These are phyloP conservation scores for Alternaria gaisen DNA, from an alignment of 2,329 filamentous ascomycete genomes.

Conservation along the genomic window DNA sequence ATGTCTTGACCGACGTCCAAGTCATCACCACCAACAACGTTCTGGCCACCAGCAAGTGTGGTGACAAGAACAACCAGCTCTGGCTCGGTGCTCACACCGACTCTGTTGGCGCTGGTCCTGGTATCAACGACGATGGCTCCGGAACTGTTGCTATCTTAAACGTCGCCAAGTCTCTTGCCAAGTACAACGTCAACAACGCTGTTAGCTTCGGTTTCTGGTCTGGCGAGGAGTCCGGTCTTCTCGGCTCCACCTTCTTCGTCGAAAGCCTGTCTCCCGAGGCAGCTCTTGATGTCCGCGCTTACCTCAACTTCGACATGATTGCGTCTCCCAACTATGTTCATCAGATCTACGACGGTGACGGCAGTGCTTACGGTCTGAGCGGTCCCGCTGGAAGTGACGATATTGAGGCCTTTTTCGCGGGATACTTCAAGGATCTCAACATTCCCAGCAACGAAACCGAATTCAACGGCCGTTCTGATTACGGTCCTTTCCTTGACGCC, in stretches of 20 bases:
- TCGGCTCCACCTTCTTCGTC: slow-evolving; percentile 50
- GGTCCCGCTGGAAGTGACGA: slow-evolving; percentile 46
- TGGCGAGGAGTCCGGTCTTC: slow-evolving; percentile 50
- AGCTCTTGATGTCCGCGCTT: slow-evolving; percentile 47
- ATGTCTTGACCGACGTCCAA: slow-evolving; percentile 57
- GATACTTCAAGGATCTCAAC: slow-evolving; percentile 40
- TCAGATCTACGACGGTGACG: slow-evolving; percentile 51
- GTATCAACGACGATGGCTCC: slow-evolving; percentile 54
- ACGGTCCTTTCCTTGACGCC: slow-evolving; percentile 47
- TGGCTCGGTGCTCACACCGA: slow-evolving; percentile 51
- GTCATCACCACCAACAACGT: slow-evolving; percentile 58
- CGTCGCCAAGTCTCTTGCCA: slow-evolving; percentile 49
- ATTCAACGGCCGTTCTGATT: slow-evolving; percentile 52
- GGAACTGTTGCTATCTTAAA: slow-evolving; percentile 50
- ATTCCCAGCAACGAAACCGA: slow-evolving; percentile 42
- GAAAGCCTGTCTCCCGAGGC: slow-evolving; percentile 35
- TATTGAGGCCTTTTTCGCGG: slow-evolving; percentile 46
- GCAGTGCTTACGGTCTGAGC: slow-evolving; percentile 40
- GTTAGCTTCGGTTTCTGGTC: slow-evolving; percentile 53
- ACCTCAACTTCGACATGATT: slow-evolving; percentile 57
- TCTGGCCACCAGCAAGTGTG: slow-evolving; percentile 48
- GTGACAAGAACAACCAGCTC: slow-evolving; percentile 48
- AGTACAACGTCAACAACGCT: slow-evolving; percentile 51
- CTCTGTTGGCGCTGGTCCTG: slow-evolving; percentile 48
- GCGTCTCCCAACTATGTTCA: slow-evolving; percentile 50